These are phyloP conservation scores for Penicillium sp. DNA, from an alignment of 2,329 filamentous ascomycete species.

Conservation along the genomic window DNA sequence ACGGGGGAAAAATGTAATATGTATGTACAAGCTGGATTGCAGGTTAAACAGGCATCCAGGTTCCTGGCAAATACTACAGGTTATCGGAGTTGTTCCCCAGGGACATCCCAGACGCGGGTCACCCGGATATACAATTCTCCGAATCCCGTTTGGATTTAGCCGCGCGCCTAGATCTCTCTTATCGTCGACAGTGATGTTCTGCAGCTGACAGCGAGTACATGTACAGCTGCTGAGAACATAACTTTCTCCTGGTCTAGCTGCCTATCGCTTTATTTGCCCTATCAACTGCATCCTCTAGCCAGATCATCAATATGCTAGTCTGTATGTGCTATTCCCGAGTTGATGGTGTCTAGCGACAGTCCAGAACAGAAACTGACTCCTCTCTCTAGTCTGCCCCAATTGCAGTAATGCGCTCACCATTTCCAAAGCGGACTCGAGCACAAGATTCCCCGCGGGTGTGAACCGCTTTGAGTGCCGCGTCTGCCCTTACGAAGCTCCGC, in stretches of 20 bases:
- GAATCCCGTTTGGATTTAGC: slow-evolving; percentile 15
- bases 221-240: not conserved
- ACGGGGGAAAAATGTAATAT: slow-evolving; percentile 4
- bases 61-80: slow-evolving; percentile 4
- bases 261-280: not conserved
- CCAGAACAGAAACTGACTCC: slow-evolving; percentile 19
- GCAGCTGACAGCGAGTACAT: not conserved
- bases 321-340: slow-evolving; percentile 17
- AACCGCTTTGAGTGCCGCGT: slow-evolving; percentile 95
- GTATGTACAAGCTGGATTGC: slow-evolving; percentile 18
- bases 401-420: slow-evolving; percentile 51
- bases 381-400: slow-evolving; percentile 46
- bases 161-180: slow-evolving; percentile 21
- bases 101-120: slow-evolving; percentile 18
- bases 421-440: slow-evolving; percentile 39
- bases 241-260: not conserved
- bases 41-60: slow-evolving; percentile 2
- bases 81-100: slow-evolving; percentile 15
- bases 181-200: slow-evolving; percentile 6
- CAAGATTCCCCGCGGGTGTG: slow-evolving; percentile 41
- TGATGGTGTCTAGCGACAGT: not conserved
- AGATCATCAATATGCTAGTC: slow-evolving; percentile 17
- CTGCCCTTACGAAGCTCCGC: slow-evolving; percentile 86
- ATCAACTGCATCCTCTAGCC: not conserved
- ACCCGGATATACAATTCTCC: slow-evolving; percentile 16